Conservation (phyloP, 768 basidiomycete genomes). For the Kwoniella sp. region DNA sequence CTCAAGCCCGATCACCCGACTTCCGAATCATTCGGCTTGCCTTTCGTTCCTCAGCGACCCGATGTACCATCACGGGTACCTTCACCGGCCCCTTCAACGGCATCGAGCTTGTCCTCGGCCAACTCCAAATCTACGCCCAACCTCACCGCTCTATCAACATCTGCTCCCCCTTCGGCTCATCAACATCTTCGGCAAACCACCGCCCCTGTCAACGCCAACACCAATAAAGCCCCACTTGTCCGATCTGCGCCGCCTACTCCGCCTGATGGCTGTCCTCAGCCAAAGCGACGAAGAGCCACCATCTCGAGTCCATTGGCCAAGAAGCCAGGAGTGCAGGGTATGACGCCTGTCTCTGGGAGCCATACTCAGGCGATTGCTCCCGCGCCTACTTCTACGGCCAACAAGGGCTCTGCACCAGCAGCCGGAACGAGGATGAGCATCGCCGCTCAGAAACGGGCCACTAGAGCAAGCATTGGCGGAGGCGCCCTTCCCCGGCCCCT, state of each 20-base stretch:
- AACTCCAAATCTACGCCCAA: conserved; percentile 40
- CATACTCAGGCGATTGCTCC: neutral
- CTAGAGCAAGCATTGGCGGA: conserved; percentile 24
- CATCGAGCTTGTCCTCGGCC: conserved; percentile 14
- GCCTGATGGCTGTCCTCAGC: conserved; percentile 42
- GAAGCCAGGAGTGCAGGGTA: conserved; percentile 8
- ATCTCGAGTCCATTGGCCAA: conserved; percentile 33
- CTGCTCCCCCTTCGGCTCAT: conserved; percentile 10
- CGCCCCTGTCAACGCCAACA: neutral
- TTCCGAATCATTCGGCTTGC: conserved; percentile 29
- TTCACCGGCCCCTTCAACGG: neutral
- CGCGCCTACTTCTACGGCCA: neutral
- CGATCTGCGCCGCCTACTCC: conserved; percentile 38
- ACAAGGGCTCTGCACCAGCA: conserved; percentile 9
- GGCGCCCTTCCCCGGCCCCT: neutral
- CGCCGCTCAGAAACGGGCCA: conserved; percentile 18
- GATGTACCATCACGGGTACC: neutral
- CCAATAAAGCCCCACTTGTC: conserved; percentile 35
- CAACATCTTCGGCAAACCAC: conserved; percentile 2
- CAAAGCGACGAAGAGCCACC: conserved; percentile 46
- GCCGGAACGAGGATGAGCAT: conserved; percentile 23
- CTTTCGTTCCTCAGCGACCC: conserved; percentile 14
- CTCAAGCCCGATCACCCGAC: conserved; percentile 29
- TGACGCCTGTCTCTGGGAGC: conserved; percentile 3
- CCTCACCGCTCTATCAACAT: conserved; percentile 24